Base-by-base conservation (phyloP, 176 grass and related monocot genomes). In the Luzula sylvatica region DNA sequence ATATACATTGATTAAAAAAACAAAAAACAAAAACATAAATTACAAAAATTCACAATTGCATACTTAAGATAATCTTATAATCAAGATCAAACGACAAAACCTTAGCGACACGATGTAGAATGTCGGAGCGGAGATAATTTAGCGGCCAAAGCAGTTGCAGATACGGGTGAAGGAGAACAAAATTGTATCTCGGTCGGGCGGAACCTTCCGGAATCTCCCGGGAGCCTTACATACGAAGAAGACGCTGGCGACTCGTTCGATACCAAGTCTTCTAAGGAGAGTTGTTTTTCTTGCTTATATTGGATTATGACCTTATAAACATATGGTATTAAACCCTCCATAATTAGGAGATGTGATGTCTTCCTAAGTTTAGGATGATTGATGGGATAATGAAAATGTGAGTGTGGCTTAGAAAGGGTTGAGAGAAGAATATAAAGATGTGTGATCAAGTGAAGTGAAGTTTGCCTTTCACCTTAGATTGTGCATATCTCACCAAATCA, bases 301-400 rank as follows among this genome's bases (percentile, higher is more conserved):
- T 75, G 59, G 42, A 75, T 18, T 75, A 75, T 44, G 40, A 65
- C 52, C 27, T 43, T 57, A 23, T 75, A 75, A n/a, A 75, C 72
- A 42, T 58, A 59, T 15, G 72, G 72, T 39, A 75, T 67, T 38
- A 75, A 49, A 23, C 72, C 72, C 56, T 75, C 72, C 72, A 75
- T 75, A 24, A 7, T 15, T 51, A 39, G 1, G 11, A 70, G 46
- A 39, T 43, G 28, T 14, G 46, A 15, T 53, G 18, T 58, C 19
- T 24, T 70, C 52, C 24, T 13, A 45, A 46, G n/a, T 57, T 27
- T 25, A 26, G 46, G 19, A 46, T 9, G 30, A 29, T 56, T 14
- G 20, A 58, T 58, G 45, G 53, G 50, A 38, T 32, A 12, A 12
- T 20, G 44, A 32, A 50, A 14, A 65, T 21, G 61, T 38, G 26